Conservation (phyloP, 1,139 yeast species). For the Debaryomycetaceae sp. region DNA sequence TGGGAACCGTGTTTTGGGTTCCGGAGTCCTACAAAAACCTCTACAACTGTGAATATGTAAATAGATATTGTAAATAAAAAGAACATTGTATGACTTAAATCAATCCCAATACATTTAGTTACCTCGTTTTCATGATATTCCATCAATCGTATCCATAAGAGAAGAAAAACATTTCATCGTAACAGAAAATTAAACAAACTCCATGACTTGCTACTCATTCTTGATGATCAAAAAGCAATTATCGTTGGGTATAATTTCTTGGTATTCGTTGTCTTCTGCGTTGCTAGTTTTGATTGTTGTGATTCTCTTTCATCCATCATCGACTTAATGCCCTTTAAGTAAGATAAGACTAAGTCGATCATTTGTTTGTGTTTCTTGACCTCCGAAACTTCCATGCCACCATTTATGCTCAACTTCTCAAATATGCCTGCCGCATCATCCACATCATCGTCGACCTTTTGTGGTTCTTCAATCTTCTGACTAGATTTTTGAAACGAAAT, state of each 20-base stretch:
- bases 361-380: slow-evolving; percentile 38
- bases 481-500: slow-evolving; percentile 38
- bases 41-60: slow-evolving; percentile 1
- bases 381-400: slow-evolving; percentile 21
- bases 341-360: slow-evolving; percentile 28
- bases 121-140: too few relatives aligned
- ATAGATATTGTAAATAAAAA: too few relatives aligned
- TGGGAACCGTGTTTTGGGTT: slow-evolving; percentile 68
- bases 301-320: slow-evolving; percentile 7
- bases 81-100: too few relatives aligned
- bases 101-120: too few relatives aligned
- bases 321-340: slow-evolving; percentile 20
- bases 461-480: slow-evolving; percentile 17
- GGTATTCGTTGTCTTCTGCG: slow-evolving; percentile 3
- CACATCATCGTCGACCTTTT: slow-evolving; percentile 7
- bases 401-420: slow-evolving; percentile 16
- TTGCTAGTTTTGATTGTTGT: slow-evolving; percentile 1
- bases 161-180: not conserved
- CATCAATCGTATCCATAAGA: too few relatives aligned
- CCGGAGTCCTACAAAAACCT: slow-evolving; percentile 47
- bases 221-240: slow-evolving; percentile 31
- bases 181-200: not conserved
- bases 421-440: slow-evolving; percentile 9
- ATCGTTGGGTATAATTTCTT: slow-evolving; percentile 39
- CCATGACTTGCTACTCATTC: too few relatives aligned